Conservation (phyloP, 129 eudicot species). For the Logfia minima region DNA sequence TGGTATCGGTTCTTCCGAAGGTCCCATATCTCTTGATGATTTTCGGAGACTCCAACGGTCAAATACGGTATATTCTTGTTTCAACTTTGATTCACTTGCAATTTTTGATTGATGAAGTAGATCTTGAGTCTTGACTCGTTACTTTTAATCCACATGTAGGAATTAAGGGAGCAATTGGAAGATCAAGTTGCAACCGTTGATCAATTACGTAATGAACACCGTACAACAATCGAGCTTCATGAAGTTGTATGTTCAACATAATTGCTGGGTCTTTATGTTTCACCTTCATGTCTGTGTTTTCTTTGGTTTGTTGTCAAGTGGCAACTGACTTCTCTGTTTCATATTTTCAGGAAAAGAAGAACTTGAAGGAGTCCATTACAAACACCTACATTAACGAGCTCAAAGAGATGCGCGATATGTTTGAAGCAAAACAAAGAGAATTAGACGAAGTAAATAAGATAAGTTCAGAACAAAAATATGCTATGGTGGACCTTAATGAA, state of each 20-base stretch:
- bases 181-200: conserved; percentile 70
- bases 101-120: conserved; percentile 13
- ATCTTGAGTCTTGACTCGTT: conserved; percentile 6
- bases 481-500: conserved; percentile 80
- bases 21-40: conserved; percentile 96
- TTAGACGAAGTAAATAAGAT: conserved; percentile 49
- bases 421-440: conserved; percentile 78
- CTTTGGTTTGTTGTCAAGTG: conserved; percentile 10
- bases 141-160: conserved; percentile 44
- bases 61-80: conserved; percentile 65
- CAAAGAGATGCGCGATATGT: conserved; percentile 47
- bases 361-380: conserved; percentile 68
- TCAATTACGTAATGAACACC: conserved; percentile 64
- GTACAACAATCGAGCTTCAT: conserved; percentile 66
- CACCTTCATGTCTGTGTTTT: conserved; percentile 14
- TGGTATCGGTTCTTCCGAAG: conserved; percentile 90
- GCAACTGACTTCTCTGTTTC: background rate
- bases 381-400: conserved; percentile 58
- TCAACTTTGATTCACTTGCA: conserved; percentile 5
- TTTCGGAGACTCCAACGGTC: conserved; percentile 91
- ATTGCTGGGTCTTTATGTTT: conserved; percentile 6
- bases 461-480: conserved; percentile 75
- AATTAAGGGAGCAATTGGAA: conserved; percentile 87
- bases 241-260: conserved; percentile 61
- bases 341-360: conserved; percentile 69